Percentiles rank a stretch among this genome's conserved stretches.
phyloP scores from a whole-genome alignment of 306 rosid genomes.

The Fragaria nilgerrensis region DNA sequence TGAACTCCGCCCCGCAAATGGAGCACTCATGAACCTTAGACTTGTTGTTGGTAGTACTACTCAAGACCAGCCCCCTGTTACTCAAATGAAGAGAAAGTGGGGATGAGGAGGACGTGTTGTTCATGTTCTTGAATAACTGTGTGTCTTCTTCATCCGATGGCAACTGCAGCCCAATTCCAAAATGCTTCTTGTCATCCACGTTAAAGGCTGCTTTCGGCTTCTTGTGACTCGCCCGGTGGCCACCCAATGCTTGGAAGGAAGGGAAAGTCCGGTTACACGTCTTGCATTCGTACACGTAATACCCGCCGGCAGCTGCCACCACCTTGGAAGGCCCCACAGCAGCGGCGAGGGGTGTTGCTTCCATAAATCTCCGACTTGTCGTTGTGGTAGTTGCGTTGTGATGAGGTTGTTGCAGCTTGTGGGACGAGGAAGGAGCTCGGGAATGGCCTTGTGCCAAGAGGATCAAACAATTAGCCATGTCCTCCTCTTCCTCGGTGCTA shows the following conservation, averaged over 20 bases:
- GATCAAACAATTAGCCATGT: constrained; percentile 86
- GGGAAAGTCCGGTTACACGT: constrained; percentile 75
- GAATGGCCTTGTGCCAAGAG: constrained; percentile 79
- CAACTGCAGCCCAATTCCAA: constrained; percentile 19
- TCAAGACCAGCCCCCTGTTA: constrained; percentile 32
- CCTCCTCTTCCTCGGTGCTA: constrained; percentile 64
- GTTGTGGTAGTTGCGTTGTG: neutral
- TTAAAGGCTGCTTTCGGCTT: constrained; percentile 49
- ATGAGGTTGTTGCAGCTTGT: neutral
- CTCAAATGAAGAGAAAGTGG: constrained; percentile 49
- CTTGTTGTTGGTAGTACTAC: constrained; percentile 31
- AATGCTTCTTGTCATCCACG: constrained; percentile 15
- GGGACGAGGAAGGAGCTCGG: constrained; percentile 16
- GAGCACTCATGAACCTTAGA: constrained; percentile 81
- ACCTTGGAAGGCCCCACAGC: neutral
- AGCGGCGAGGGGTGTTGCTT: constrained; percentile 31
- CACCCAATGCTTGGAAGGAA: constrained; percentile 86
- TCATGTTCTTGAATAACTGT: constrained; percentile 34
- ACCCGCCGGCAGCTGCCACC: constrained; percentile 36
- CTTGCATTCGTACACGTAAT: constrained; percentile 73
- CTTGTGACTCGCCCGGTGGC: constrained; percentile 90
- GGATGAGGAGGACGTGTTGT: constrained; percentile 16
- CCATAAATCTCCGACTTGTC: constrained; percentile 52
- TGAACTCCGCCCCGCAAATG: constrained; percentile 76
- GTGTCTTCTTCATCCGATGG: constrained; percentile 47